Percentiles rank a stretch among this genome's conserved stretches.
Evolutionary conservation across 345 rosid genomes (phyloP).

Genomic region (Nasturtium officinale): DNA sequence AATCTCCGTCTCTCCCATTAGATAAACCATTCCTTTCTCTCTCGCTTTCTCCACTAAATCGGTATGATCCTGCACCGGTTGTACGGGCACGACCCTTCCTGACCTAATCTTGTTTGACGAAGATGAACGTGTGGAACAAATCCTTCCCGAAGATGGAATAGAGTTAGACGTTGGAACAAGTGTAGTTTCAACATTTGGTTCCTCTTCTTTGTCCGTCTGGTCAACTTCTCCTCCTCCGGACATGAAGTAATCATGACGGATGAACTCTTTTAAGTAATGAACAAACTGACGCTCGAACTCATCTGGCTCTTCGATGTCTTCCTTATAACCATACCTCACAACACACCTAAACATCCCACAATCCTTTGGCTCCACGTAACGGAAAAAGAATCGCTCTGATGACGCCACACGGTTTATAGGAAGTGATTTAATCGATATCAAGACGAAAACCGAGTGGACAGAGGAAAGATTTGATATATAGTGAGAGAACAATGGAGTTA

Average conservation of each 20-base stretch:
- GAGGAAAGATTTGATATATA: slow-evolving; percentile 61
- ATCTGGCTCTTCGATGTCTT: slow-evolving; percentile 44
- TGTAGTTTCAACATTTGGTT: slow-evolving; percentile 29
- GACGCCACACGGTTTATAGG: slow-evolving; percentile 55
- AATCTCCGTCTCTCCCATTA: slow-evolving; percentile 70
- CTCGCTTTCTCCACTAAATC: slow-evolving; percentile 57
- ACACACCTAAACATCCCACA: slow-evolving; percentile 69
- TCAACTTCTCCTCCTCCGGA: slow-evolving; percentile 41
- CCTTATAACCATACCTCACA: slow-evolving; percentile 71
- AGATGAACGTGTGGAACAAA: slow-evolving; percentile 36
- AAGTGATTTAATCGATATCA: slow-evolving; percentile 67
- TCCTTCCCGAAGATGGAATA: slow-evolving; percentile 50
- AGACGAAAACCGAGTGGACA: slow-evolving; percentile 63
- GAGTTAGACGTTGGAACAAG: slow-evolving; percentile 32
- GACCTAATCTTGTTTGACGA: slow-evolving; percentile 37
- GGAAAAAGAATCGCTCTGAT: slow-evolving; percentile 69
- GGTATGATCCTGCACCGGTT: slow-evolving; percentile 51
- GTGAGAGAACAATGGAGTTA: slow-evolving; percentile 73
- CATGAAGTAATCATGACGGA: slow-evolving; percentile 50
- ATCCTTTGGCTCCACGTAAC: slow-evolving; percentile 62
- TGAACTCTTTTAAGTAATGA: slow-evolving; percentile 56
- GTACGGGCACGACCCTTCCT: slow-evolving; percentile 16
- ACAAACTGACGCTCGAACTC: slow-evolving; percentile 60
- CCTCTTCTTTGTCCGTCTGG: slow-evolving; percentile 44
- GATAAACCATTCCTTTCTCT: slow-evolving; percentile 69